Evolutionary conservation across 1,284 basidiomycete species (phyloP), one percentile per base, ranked within the genome.

Genomic region (Papiliotrema terrestris): DNA sequence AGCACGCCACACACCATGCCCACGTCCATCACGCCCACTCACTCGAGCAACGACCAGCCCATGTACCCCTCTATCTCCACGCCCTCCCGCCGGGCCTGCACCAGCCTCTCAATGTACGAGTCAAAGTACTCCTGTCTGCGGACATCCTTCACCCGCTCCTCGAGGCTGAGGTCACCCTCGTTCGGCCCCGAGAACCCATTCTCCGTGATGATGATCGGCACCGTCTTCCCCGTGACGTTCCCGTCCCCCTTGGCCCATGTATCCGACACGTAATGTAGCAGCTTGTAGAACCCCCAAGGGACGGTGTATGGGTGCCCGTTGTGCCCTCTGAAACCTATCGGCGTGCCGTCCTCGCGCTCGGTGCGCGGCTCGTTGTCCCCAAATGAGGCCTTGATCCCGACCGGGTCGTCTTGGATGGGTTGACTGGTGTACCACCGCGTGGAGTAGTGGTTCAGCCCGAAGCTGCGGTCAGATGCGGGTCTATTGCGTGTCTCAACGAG

Each of bases 201-300:
- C 45, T 64, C 62, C n/a, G 69, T 71, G 39, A 71, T 55, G 49
- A 55, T 56, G 46, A 69, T 64, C 2, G 66, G 61, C 0, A 86
- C 83, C 60, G 79, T 78, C 17, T 20, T 23, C 6, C 44, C 44
- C n/a, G 44, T 8, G 44, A 29, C 46, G 22, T 32, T 48, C n/a
- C 6, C 9, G 6, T 3, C 19, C 14, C 9, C n/a, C 23, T 17
- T 15, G 26, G 51, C 20, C 22, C 42, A 26, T 23, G 79, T 73
- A 79, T 84, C 60, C 46, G 69, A 84, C 46, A 88, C 75, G 72
- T 87, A 88, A 67, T 84, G 85, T 43, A 89, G 78, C 20, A 88
- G 79, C 78, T 82, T 66, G 36, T 62, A 62, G 59, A 66, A 72
- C 1, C 69, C 69, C 67, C 66, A 74, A 32, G 68, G 66, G 23